Conservation (phyloP, 176 grass and related monocot genomes). For the Oryza meridionalis region DNA sequence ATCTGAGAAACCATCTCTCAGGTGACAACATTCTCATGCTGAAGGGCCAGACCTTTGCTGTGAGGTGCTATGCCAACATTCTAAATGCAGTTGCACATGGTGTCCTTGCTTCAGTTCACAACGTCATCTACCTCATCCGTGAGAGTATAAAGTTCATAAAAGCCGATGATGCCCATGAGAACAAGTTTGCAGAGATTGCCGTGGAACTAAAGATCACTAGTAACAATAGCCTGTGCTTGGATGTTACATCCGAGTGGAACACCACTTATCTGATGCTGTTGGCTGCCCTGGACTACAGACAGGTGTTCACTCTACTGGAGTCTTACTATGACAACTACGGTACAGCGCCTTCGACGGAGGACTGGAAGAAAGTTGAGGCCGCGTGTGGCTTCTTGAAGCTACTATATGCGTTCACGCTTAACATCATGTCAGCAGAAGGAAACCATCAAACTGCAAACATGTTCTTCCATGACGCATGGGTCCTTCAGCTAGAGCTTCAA, state of each 20-base stretch:
- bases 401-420: conserved; percentile 46
- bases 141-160: conserved; percentile 73
- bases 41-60: conserved; percentile 46
- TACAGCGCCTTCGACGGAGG: conserved; percentile 46
- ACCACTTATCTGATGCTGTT: conserved; percentile 60
- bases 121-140: conserved; percentile 57
- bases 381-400: conserved; percentile 55
- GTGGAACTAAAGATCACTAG: conserved; percentile 46
- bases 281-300: conserved; percentile 56
- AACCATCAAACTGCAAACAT: conserved; percentile 49
- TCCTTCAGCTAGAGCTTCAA: conserved; percentile 46
- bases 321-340: conserved; percentile 48
- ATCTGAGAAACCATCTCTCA: conserved; percentile 49
- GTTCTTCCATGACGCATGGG: conserved; percentile 60
- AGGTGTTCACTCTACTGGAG: conserved; percentile 59
- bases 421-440: conserved; percentile 25
- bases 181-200: conserved; percentile 48
- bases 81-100: conserved; percentile 52
- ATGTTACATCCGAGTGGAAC: conserved; percentile 61
- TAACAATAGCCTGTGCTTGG: conserved; percentile 48
- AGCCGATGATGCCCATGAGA: conserved; percentile 34
- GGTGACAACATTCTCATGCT: conserved; percentile 41
- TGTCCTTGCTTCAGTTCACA: conserved; percentile 51
- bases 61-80: conserved; percentile 60
- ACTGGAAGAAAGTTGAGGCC: conserved; percentile 60